Percentiles rank a stretch among this genome's conserved stretches.
These are phyloP conservation scores for Helianthus tuberosus DNA, from an alignment of 129 eudicot genomes.

Conservation along the genomic window DNA sequence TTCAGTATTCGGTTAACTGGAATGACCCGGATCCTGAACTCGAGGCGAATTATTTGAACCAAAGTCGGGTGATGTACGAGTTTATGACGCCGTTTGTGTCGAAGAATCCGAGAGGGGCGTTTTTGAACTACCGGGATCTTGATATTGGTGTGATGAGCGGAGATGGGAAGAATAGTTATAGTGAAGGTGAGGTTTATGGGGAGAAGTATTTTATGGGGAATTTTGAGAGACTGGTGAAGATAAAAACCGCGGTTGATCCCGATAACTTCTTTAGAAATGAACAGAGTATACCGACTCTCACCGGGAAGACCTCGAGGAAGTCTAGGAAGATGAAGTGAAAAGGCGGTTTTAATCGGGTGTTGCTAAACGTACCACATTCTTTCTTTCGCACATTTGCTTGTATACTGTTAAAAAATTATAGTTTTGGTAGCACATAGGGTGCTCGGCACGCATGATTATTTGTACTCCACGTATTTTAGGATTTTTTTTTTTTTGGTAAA, in stretches of 20 bases:
- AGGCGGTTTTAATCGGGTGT: too few species aligned
- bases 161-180: conserved; percentile 31
- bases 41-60: conserved; percentile 32
- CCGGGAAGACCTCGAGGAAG: conserved; percentile 31
- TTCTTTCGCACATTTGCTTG: neutral
- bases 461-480: conserved; percentile 19
- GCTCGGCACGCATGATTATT: conserved; percentile 12
- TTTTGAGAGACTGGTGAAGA: conserved; percentile 52
- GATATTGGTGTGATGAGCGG: conserved; percentile 48
- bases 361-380: too few species aligned
- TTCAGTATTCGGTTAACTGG: conserved; percentile 49
- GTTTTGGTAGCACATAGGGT: conserved; percentile 21
- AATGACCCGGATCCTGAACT: conserved; percentile 28
- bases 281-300: conserved; percentile 45
- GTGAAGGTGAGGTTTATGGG: conserved; percentile 50
- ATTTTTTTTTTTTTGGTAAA: neutral
- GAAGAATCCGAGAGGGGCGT: conserved; percentile 51
- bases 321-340: conserved; percentile 31
- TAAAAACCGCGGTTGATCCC: conserved; percentile 55
- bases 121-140: conserved; percentile 55
- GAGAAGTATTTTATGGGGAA: conserved; percentile 46
- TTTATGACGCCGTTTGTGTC: conserved; percentile 61
- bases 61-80: conserved; percentile 35
- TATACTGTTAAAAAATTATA: neutral
- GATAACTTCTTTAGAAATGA: conserved; percentile 49